phyloP scores from a whole-genome alignment of 768 basidiomycete genomes.

The Suillus plorans region DNA sequence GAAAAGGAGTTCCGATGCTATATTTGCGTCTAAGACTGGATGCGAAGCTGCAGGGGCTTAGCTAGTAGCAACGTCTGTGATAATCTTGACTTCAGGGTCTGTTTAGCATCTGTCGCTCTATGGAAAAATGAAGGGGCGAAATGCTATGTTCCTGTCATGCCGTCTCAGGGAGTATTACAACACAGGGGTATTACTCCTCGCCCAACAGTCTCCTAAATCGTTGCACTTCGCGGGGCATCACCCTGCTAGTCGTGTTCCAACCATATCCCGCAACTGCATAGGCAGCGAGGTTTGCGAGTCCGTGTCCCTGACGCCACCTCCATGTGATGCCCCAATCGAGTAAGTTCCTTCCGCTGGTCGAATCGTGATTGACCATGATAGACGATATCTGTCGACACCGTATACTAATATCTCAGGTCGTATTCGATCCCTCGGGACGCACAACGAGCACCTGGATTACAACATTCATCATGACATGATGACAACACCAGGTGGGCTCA shows the following conservation, averaged over 20 bases:
- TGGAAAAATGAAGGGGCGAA: neutral
- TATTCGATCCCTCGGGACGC: constrained; percentile 6
- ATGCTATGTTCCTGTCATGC: neutral
- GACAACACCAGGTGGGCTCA: constrained; percentile 26
- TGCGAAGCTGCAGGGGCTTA: neutral
- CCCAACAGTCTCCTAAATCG: neutral
- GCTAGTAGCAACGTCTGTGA: neutral
- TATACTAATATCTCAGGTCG: neutral
- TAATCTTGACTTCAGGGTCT: neutral
- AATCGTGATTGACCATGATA: neutral
- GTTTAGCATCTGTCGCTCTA: neutral
- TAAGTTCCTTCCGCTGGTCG: neutral
- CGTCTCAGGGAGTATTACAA: neutral
- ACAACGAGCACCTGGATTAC: constrained; percentile 18
- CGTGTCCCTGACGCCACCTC: constrained; percentile 16
- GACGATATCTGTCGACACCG: neutral
- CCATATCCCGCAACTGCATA: constrained; percentile 26
- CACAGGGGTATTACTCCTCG: neutral
- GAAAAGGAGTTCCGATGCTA: neutral
- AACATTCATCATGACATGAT: constrained; percentile 14
- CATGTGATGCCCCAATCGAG: neutral
- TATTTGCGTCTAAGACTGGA: neutral
- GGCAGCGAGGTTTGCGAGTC: constrained; percentile 24
- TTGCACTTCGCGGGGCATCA: neutral
- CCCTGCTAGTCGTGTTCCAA: constrained; percentile 21